Conservation (phyloP, 2,329 filamentous ascomycete genomes). For the Cladosporium colombiae region DNA sequence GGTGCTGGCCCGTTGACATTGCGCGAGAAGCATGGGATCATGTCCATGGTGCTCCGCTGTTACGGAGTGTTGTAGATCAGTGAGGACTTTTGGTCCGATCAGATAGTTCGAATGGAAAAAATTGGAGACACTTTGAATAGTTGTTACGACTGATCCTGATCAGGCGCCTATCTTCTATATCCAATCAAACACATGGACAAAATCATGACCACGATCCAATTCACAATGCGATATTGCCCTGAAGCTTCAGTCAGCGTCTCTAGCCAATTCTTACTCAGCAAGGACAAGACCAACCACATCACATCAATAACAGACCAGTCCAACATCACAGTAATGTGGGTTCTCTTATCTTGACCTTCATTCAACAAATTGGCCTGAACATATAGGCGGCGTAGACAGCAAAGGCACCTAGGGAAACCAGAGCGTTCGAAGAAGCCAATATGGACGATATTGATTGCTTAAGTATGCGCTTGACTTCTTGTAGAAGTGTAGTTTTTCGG, state of each 20-base stretch:
- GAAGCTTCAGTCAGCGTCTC: background rate
- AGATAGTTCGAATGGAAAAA: background rate
- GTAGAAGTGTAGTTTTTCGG: too few species aligned
- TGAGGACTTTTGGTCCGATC: background rate
- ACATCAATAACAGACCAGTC: background rate
- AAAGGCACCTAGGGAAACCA: too few species aligned
- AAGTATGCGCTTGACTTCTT: too few species aligned
- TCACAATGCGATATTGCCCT: background rate
- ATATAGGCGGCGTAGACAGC: background rate
- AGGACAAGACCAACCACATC: background rate
- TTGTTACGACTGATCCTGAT: background rate
- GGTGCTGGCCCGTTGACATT: background rate
- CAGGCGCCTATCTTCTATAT: background rate
- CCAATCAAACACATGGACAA: background rate
- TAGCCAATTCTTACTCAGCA: background rate
- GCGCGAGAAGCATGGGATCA: background rate
- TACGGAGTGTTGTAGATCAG: background rate
- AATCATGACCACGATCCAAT: background rate
- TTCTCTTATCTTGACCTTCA: background rate
- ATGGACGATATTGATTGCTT: too few species aligned
- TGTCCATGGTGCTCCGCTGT: background rate
- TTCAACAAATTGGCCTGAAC: background rate
- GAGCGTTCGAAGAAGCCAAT: too few species aligned
- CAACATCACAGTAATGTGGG: background rate
- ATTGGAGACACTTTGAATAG: background rate